Evolutionary conservation across 345 rosid species (phyloP), one percentile per base, ranked within the genome.

Genomic region (Hevea brasiliensis): DNA sequence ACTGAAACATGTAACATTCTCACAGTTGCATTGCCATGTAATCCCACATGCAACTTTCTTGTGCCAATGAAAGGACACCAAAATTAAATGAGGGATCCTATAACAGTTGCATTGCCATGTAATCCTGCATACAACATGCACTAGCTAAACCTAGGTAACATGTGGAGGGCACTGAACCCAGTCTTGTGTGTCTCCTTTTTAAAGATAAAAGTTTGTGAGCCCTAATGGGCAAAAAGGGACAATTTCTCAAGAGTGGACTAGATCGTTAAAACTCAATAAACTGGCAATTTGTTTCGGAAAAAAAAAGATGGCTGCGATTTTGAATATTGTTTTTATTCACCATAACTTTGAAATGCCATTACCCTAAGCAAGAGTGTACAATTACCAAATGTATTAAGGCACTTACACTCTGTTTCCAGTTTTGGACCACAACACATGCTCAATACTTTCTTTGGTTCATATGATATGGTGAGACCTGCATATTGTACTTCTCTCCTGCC

Each of bases 351-450:
- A 35, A 57, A 18, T 20, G 24, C 2, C 20, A 42, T 70, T 42
- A 26, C 14, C 11, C 53, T 68, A 32, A 53, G 45, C 51, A 40
- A 68, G 51, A 40, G 62, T 37, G 48, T 37, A 32, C 8, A 23
- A 21, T 55, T 65, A 47, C 24, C 20, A 61, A 35, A 3, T 26
- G 9, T 11, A 23, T 37, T 53, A 61, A 69, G 32, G 65, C 48
- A 57, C 82, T 83, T 74, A 87, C 92, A 40, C 56, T 76, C 68
- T 29, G 61, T 68, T 72, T 74, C 85, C 55, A 73, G 37, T 50
- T 81, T 70, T 24, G 77, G 65, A 55, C 71, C 65, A 68, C 80
- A 63, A 70, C 71, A 62, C 13, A 80, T 26, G 18, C 41, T 57
- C 67, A 74, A 76, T 58, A 69, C 26, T 75, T 80, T 80, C 67